Base-by-base conservation (phyloP, 1,284 basidiomycete species). In the Cystobasidium slooffiae region DNA sequence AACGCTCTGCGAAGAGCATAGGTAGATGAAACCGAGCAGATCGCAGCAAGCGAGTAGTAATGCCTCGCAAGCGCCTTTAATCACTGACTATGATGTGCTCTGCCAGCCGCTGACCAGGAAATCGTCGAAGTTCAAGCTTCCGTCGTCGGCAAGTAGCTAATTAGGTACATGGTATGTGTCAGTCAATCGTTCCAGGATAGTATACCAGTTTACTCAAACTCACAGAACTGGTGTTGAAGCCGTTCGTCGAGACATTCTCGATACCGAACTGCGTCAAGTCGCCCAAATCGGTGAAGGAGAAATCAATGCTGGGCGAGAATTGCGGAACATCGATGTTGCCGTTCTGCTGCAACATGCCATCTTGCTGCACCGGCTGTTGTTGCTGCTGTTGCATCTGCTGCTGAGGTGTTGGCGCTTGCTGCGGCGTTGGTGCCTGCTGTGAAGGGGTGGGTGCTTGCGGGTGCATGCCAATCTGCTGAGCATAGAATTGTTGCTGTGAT, bases 121-220 rank as follows among this genome's bases (percentile, higher is more conserved):
- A 7, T 63, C 69, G 61, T 64, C 69, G 46, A 72, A 72, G 24
- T 72, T 64, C 59, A 72, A 43, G 31, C 24, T 41, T 18, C 46
- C 51, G 14, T 37, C 49, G 22, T 72, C 61, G 22, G 24, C 61
- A 2, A 63, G 51, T 7, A 64, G 10, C 69, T 72, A 39, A 16
- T 31, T n/a, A 43, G 22, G 14, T 43, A 18, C 56, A 43, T 10
- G 20, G 8, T 12, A 24, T 18, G 39, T 12, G 24, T 6, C 12
- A 31, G 39, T 31, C 31, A 31, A 31, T 31, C 5, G 31, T 5
- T 31, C 31, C 2, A 31, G 1, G 31, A 31, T 31, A 31, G 31
- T 31, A 31, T 31, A 5, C 1, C 31, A 31, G 31, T 31, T 31
- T 5, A 31, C 31, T 31, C 31, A 24, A 59, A 16, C 56, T 16